phyloP scores from a whole-genome alignment of 345 rosid species.

The Abelmoschus esculentus region DNA sequence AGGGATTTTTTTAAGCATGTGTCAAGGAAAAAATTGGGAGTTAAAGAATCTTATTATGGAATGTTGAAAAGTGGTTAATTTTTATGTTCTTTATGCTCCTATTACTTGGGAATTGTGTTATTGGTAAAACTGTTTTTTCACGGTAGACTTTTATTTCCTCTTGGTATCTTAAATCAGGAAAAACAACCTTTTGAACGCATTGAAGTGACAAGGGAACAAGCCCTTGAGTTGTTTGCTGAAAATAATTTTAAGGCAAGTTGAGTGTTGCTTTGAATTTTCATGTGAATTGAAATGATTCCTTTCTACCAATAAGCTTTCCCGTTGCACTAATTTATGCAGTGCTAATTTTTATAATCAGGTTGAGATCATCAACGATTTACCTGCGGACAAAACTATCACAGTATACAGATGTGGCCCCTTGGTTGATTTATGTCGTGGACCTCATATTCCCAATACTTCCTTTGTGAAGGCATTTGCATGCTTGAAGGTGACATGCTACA shows the following conservation, averaged over 20 bases:
- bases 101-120: too few relatives aligned
- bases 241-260: constrained; percentile 73
- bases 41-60: not conserved
- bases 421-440: constrained; percentile 97
- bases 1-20: not conserved
- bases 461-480: constrained; percentile 91
- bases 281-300: not conserved
- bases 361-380: constrained; percentile 82
- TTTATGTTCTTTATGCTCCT: not conserved
- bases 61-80: not conserved
- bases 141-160: not conserved
- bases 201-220: constrained; percentile 85
- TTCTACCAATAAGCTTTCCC: not conserved
- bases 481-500: constrained; percentile 51
- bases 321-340: constrained; percentile 12
- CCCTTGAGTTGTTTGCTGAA: constrained; percentile 84
- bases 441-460: constrained; percentile 97
- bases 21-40: not conserved
- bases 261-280: constrained; percentile 4
- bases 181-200: constrained; percentile 94
- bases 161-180: constrained; percentile 29
- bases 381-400: constrained; percentile 84
- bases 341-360: constrained; percentile 41
- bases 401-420: constrained; percentile 96
- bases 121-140: not conserved